Conservation (phyloP, 495 filamentous ascomycete species). For the Annulohypoxylon moriforme region DNA sequence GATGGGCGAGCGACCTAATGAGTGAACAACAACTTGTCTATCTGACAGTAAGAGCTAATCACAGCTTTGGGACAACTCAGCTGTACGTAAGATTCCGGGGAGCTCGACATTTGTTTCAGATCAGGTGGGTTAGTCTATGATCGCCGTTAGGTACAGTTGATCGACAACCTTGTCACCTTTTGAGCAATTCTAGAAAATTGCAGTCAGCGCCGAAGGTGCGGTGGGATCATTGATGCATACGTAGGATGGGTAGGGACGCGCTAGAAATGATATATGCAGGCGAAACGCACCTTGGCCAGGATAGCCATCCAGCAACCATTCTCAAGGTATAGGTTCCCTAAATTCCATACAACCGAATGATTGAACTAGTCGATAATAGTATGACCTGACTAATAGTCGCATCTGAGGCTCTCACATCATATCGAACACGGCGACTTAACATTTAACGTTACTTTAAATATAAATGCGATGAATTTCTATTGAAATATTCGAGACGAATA, state of each 20-base stretch:
- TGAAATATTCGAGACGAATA: constrained; percentile 15
- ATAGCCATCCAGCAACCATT: constrained; percentile 5
- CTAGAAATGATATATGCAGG: constrained; percentile 13
- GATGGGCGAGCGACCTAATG: background rate
- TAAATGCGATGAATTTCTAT: constrained; percentile 14
- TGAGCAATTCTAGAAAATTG: constrained; percentile 37
- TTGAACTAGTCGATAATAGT: constrained; percentile 13
- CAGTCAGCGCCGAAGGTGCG: constrained; percentile 12
- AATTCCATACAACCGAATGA: background rate
- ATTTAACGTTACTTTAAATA: constrained; percentile 27
- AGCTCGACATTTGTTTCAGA: constrained; percentile 33
- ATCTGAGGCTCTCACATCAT: constrained; percentile 12
- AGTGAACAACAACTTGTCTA: constrained; percentile 7
- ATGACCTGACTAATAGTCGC: constrained; percentile 6
- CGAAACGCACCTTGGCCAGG: constrained; percentile 17
- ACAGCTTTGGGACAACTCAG: constrained; percentile 4
- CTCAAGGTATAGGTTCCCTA: constrained; percentile 9
- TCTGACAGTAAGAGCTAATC: constrained; percentile 11
- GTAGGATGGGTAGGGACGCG: constrained; percentile 27
- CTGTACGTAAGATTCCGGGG: constrained; percentile 21
- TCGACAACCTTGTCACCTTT: constrained; percentile 17
- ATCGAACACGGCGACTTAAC: background rate
- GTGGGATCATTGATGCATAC: constrained; percentile 17
- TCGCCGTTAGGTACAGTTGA: constrained; percentile 22
- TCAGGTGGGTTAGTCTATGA: constrained; percentile 16